These are phyloP conservation scores for Teratosphaeria nubilosa DNA, from an alignment of 2,329 filamentous ascomycete species.

Conservation along the genomic window DNA sequence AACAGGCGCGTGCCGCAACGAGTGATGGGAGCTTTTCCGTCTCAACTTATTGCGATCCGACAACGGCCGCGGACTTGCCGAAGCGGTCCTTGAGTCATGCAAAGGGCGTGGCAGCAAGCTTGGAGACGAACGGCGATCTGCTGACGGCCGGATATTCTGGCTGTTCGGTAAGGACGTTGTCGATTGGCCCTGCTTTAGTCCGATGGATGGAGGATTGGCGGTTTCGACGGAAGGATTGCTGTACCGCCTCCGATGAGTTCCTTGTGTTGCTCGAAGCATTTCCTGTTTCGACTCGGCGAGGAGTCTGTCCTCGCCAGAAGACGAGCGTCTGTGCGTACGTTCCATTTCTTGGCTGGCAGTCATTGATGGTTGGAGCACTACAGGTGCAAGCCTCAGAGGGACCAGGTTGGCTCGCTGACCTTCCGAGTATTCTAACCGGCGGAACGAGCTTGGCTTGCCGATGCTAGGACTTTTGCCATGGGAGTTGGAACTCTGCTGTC, in stretches of 20 bases:
- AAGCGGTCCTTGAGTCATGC: constrained; percentile 10
- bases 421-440: constrained; percentile 20
- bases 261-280: constrained; percentile 5
- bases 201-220: background rate
- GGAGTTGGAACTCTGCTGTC: constrained; percentile 11
- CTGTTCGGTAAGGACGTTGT: background rate
- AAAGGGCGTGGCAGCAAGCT: constrained; percentile 27
- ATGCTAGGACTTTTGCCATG: constrained; percentile 15
- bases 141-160: constrained; percentile 1
- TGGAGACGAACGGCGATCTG: constrained; percentile 15
- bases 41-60: constrained; percentile 25
- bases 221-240: background rate
- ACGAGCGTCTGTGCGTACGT: constrained; percentile 2
- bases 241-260: background rate
- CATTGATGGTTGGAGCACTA: constrained; percentile 11
- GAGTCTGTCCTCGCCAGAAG: constrained; percentile 5
- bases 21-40: constrained; percentile 22
- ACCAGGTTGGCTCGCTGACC: constrained; percentile 19
- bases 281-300: constrained; percentile 1
- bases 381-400: constrained; percentile 18
- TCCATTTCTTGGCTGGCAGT: background rate
- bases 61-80: constrained; percentile 7
- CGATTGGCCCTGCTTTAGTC: background rate
- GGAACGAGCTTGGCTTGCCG: constrained; percentile 15
- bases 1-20: constrained; percentile 5